Base-by-base conservation (phyloP, 225 moss, liverwort and hornwort genomes). In the Physcomitrellopsis africana region DNA sequence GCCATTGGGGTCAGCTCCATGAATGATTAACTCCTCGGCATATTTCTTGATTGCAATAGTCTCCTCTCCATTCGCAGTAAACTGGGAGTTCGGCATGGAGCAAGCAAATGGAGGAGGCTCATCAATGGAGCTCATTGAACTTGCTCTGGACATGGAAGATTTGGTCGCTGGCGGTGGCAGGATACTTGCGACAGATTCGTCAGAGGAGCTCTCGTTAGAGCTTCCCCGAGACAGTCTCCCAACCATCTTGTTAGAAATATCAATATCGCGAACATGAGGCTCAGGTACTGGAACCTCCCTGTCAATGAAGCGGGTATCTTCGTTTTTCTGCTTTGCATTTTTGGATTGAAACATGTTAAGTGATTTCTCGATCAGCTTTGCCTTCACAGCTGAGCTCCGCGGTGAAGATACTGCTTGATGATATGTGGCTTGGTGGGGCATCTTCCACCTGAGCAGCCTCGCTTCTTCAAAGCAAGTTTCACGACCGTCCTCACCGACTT, bases 11-110 rank as follows among this genome's bases (percentile, higher is more conserved):
- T 91, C 87, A 51, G 83, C 72, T 54, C 87, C 89, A 10, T 72
- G 73, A 16, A 80, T 90, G 66, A 92, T 93, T 16, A 86, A 80
- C 77, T 95, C 89, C 65, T 95, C 91, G 8, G 95, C 95, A 46
- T 93, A 92, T 55, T 81, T 91, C 62, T 89, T 99, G 68, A 99
- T 93, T 12, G 93, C 92, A 57, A 99, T 82, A 0, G 99, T 99
- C 68, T 99, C 99, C 75, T 99, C 99, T 23, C 93, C 99, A 78
- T 92, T 75, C 65, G 75, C n/a, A 61, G 78, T 72, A 27, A 79
- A 20, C 62, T 77, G 86, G 9, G 89, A 78, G 48, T 52, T 58
- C 1, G 83, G 86, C 84, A 84, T 73, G 10, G 76, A 85, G 60
- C 76, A 80, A 66, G 59, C 78, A 24, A 85, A 82, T 0, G 76